These are phyloP conservation scores for Pseudocercospora fuligena DNA, from an alignment of 2,329 filamentous ascomycete species.

Conservation along the genomic window DNA sequence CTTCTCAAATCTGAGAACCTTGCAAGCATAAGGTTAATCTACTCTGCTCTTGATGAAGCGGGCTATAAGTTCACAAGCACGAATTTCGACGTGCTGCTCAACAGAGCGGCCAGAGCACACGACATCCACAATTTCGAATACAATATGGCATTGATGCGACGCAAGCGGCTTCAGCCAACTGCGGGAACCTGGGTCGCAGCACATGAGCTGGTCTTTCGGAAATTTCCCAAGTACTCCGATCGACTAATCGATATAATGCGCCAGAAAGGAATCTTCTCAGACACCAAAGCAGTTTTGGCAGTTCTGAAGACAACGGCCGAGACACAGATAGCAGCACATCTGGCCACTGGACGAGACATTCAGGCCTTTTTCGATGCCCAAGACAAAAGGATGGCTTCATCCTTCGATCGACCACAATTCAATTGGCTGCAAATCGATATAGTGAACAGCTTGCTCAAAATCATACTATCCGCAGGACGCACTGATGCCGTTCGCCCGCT, in stretches of 20 bases:
- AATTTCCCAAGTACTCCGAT: conserved; percentile 18
- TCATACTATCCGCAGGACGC: conserved; percentile 31
- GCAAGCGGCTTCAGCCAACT: conserved; percentile 23
- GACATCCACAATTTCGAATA: conserved; percentile 38
- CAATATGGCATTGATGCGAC: conserved; percentile 33
- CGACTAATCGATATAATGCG: conserved; percentile 32
- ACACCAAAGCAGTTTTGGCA: conserved; percentile 17
- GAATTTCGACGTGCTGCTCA: conserved; percentile 35
- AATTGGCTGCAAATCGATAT: conserved; percentile 33
- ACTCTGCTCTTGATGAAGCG: conserved; percentile 24
- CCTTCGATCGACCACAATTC: conserved; percentile 16
- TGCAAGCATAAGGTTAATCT: conserved; percentile 26
- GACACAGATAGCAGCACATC: conserved; percentile 23
- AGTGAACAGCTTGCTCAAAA: conserved; percentile 32
- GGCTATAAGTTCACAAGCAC: conserved; percentile 22
- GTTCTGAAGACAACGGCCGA: conserved; percentile 21
- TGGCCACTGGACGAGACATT: conserved; percentile 22
- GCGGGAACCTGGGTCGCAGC: conserved; percentile 34
- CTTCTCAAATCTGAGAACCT: conserved; percentile 27
- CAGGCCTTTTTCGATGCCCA: conserved; percentile 30
- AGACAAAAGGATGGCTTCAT: conserved; percentile 18
- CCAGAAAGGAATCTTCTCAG: conserved; percentile 27
- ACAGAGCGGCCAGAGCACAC: conserved; percentile 26
- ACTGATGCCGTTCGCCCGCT: conserved; percentile 28
- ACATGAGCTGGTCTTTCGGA: conserved; percentile 29